Evolutionary conservation across 352 stramenopile genomes (phyloP).

Genomic region (Globisporangium sylvaticum): DNA sequence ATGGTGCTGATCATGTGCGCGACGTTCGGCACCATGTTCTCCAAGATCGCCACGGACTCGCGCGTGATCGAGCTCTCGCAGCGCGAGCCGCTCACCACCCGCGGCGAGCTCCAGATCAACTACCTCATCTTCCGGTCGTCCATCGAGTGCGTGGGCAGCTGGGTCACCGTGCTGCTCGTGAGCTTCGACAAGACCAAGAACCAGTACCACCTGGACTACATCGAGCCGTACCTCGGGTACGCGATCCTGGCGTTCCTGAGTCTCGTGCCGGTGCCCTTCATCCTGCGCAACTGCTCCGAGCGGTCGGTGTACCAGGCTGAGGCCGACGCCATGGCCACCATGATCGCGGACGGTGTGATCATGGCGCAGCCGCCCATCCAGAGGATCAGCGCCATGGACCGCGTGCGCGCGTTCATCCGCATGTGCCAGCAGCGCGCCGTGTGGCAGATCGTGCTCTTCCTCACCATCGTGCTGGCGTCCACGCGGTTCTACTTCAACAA

Average conservation of each 20-base stretch:
- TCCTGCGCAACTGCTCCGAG: constrained; percentile 60
- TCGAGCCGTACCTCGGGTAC: constrained; percentile 54
- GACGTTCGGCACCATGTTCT: constrained; percentile 78
- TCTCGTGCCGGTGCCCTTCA: constrained; percentile 55
- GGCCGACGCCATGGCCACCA: constrained; percentile 11
- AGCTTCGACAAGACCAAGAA: constrained; percentile 33
- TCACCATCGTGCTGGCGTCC: constrained; percentile 37
- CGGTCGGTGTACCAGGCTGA: constrained; percentile 31
- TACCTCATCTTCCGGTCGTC: constrained; percentile 59
- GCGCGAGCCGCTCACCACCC: constrained; percentile 60
- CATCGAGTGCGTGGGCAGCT: constrained; percentile 47
- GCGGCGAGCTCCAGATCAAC: constrained; percentile 74
- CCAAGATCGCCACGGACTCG: constrained; percentile 81
- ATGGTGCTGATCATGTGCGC: constrained; percentile 72
- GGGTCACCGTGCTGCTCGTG: constrained; percentile 43
- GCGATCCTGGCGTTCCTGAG: constrained; percentile 44
- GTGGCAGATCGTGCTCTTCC: constrained; percentile 75
- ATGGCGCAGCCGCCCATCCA: neutral
- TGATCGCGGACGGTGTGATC: constrained; percentile 2
- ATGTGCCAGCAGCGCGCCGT: constrained; percentile 68
- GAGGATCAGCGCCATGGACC: constrained; percentile 11
- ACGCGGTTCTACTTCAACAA: constrained; percentile 45
- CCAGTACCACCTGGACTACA: constrained; percentile 40
- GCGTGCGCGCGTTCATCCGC: constrained; percentile 41
- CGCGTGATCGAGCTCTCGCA: constrained; percentile 80